phyloP scores from a whole-genome alignment of 1,284 basidiomycete species.

The Bondarzewia mesenterica region DNA sequence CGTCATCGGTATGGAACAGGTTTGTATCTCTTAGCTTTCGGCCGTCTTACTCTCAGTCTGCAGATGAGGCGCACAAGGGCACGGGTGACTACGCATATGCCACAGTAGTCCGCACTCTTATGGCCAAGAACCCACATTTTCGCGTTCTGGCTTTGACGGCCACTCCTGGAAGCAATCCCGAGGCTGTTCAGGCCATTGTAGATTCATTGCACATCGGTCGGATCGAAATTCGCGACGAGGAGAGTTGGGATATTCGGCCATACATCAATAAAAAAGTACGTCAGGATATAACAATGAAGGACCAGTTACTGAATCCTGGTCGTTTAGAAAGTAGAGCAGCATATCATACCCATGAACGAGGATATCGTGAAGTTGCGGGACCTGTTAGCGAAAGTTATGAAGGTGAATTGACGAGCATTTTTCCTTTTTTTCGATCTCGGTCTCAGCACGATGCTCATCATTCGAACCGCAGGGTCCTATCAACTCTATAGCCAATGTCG shows the following conservation, averaged over 20 bases:
- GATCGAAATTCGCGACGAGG: slow-evolving; percentile 92
- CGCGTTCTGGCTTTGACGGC: slow-evolving; percentile 92
- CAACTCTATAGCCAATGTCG: slow-evolving; percentile 1
- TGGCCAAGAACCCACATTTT: slow-evolving; percentile 91
- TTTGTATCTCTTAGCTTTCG: too few species aligned
- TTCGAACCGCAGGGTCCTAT: too few species aligned
- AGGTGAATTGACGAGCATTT: slow-evolving; percentile 48
- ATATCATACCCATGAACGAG: slow-evolving; percentile 63
- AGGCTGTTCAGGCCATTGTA: slow-evolving; percentile 86
- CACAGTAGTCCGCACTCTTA: slow-evolving; percentile 83
- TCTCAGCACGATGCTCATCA: not conserved
- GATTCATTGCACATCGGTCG: slow-evolving; percentile 94
- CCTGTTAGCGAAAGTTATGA: slow-evolving; percentile 59
- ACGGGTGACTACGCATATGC: slow-evolving; percentile 93
- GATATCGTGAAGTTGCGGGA: slow-evolving; percentile 50
- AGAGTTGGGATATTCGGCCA: slow-evolving; percentile 79
- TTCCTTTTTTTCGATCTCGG: not conserved
- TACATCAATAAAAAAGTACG: slow-evolving; percentile 87
- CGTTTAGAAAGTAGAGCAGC: slow-evolving; percentile 57
- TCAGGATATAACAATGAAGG: not conserved
- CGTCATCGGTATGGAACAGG: slow-evolving; percentile 76
- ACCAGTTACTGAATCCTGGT: not conserved
- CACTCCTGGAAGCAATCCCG: slow-evolving; percentile 84
- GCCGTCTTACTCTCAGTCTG: slow-evolving; percentile 1
- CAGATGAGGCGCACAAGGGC: slow-evolving; percentile 95